Conservation (phyloP, 495 filamentous ascomycete genomes). For the Podospora fimiseda region DNA sequence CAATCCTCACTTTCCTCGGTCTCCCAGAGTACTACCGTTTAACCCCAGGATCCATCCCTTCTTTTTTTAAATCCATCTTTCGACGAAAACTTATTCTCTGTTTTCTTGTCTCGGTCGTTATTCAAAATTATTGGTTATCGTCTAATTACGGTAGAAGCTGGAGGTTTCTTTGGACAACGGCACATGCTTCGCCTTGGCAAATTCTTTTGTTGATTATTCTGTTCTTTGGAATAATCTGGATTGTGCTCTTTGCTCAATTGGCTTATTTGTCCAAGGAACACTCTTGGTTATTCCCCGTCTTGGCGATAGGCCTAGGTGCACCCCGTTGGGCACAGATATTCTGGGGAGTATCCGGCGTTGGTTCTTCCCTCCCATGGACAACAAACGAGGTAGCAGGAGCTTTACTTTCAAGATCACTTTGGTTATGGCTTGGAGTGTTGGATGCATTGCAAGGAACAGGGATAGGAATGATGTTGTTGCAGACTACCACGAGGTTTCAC, state of each 20-base stretch:
- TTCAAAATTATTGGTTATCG: constrained; percentile 60
- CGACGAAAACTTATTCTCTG: constrained; percentile 49
- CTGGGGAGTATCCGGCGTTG: constrained; percentile 52
- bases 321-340: constrained; percentile 59
- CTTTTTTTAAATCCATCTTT: constrained; percentile 48
- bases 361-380: constrained; percentile 52
- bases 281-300: constrained; percentile 58
- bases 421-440: constrained; percentile 58
- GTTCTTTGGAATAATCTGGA: constrained; percentile 56
- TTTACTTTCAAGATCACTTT: constrained; percentile 45
- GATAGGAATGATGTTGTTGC: constrained; percentile 55
- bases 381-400: constrained; percentile 39
- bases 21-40: constrained; percentile 63
- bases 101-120: constrained; percentile 53
- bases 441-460: constrained; percentile 54
- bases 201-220: constrained; percentile 44
- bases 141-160: constrained; percentile 56
- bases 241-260: constrained; percentile 39
- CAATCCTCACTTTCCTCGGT: constrained; percentile 46
- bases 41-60: constrained; percentile 59
- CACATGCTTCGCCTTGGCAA: constrained; percentile 43
- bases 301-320: constrained; percentile 55
- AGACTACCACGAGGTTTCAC: constrained; percentile 55
- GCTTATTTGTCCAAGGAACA: constrained; percentile 44
- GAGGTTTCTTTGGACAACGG: constrained; percentile 48